Evolutionary conservation across 2,329 filamentous ascomycete species (phyloP).

Genomic region (Paecilomyces fulvus): DNA sequence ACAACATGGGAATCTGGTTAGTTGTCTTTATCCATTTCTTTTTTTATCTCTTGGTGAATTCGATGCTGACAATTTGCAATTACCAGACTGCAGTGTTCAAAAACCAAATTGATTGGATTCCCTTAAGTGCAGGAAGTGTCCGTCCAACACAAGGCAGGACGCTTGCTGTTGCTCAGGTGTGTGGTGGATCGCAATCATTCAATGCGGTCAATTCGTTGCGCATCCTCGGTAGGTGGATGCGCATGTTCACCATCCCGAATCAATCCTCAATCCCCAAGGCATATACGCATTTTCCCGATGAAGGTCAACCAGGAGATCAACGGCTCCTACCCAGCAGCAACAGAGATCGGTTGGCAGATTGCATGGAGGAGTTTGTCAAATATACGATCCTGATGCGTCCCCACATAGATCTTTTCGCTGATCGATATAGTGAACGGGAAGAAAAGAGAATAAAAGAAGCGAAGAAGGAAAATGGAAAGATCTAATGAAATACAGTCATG

Average conservation of each 20-base stretch:
- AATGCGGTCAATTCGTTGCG: conserved; percentile 60
- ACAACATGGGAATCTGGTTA: conserved; percentile 56
- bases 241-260: conserved; percentile 60
- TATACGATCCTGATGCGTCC: conserved; percentile 58
- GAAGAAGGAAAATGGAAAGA: conserved; percentile 3
- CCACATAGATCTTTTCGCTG: conserved; percentile 52
- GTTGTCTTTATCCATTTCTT: conserved; percentile 8
- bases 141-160: conserved; percentile 60
- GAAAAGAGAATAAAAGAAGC: conserved; percentile 18
- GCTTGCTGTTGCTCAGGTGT: conserved; percentile 54
- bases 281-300: conserved; percentile 54
- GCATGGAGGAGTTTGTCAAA: conserved; percentile 64
- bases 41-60: neutral
- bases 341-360: conserved; percentile 54
- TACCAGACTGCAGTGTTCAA: conserved; percentile 56
- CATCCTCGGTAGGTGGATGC: conserved; percentile 60
- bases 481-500: too few relatives aligned
- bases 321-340: conserved; percentile 49
- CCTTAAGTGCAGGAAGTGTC: conserved; percentile 52
- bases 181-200: conserved; percentile 58
- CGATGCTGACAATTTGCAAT: conserved; percentile 3
- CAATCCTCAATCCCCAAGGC: conserved; percentile 57
- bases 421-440: conserved; percentile 53
- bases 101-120: conserved; percentile 64
- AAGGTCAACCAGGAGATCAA: conserved; percentile 37